phyloP scores from a whole-genome alignment of 768 basidiomycete genomes.

The Kwoniella newhampshirensis region DNA sequence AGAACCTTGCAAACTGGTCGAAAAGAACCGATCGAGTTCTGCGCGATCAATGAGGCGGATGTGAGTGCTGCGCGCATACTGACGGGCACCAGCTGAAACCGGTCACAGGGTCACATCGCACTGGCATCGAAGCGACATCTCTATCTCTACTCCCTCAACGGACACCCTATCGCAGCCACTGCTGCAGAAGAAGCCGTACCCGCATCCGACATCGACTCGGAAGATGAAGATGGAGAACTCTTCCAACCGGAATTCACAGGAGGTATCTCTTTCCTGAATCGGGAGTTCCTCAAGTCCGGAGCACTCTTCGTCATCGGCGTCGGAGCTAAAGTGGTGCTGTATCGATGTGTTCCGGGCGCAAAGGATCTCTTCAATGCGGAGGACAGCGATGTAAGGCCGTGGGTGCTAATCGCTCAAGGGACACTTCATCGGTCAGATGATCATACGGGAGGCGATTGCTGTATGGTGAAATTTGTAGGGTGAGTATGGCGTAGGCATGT shows the following conservation, averaged over 20 bases:
- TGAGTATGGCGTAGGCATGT: conserved; percentile 48
- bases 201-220: conserved; percentile 22
- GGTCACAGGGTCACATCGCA: conserved; percentile 84
- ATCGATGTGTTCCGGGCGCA: conserved; percentile 77
- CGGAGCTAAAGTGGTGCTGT: conserved; percentile 73
- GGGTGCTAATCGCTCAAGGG: conserved; percentile 66
- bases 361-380: conserved; percentile 60
- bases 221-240: conserved; percentile 58
- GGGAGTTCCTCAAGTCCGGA: conserved; percentile 76
- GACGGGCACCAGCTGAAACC: too few relatives aligned
- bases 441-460: conserved; percentile 61
- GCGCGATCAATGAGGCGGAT: conserved; percentile 80
- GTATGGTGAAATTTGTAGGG: conserved; percentile 80
- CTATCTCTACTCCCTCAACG: conserved; percentile 84
- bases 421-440: conserved; percentile 59
- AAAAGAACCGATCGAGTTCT: conserved; percentile 62
- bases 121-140: conserved; percentile 72
- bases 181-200: conserved; percentile 20
- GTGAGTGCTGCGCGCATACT: conserved; percentile 60
- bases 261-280: conserved; percentile 79
- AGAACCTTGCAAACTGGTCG: conserved; percentile 71
- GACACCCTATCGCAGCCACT: conserved; percentile 65
- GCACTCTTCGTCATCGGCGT: conserved; percentile 76
- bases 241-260: conserved; percentile 60
- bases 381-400: conserved; percentile 62